Base-by-base conservation (phyloP, 2,329 filamentous ascomycete genomes). In the Ophiostoma piceae region DNA sequence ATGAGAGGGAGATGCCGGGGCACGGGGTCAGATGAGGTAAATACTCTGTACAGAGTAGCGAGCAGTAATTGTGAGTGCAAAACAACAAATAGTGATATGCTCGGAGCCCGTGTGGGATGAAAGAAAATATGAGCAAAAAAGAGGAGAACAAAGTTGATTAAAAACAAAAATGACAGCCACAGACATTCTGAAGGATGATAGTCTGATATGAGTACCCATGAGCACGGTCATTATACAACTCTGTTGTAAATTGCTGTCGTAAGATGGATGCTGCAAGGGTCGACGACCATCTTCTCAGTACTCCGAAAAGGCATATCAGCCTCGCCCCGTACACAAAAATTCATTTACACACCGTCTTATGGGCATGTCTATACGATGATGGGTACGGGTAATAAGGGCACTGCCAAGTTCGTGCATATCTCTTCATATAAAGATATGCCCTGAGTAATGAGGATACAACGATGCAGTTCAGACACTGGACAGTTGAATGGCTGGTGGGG, bases 341-440 rank as follows among this genome's bases (percentile, higher is more conserved):
- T 7, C 6, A n/a, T 19, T 16, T 47, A 19, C 16, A n/a, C 43
- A 5, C 43, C 43, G 16, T 47, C 43, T 8, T 47, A 47, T 47
- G 43, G 51, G 8, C n/a, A 57, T 57, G 11, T 9, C n/a, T 26
- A 57, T 57, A 22, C 39, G 39, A 41, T 26, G 51, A 57, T 57
- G 51, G 51, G 51, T 57, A 57, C n/a, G 51, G 51, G n/a, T 57
- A 57, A 57, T 57, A 57, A 57, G 51, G 22, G 51, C 51, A 29
- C 47, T 57, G 51, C 22, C 51, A 57, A 57, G 51, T 26, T 11
- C 8, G 51, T 26, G n/a, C n/a, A 57, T 26, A 22, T 41, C 11
- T 41, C 11, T 1, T 41, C 3, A 41, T 41, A 43, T 43, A 39
- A 41, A 6, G 32, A 67, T 41, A 14, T 47, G 19, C 16, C 43